phyloP scores from a whole-genome alignment of 2,329 filamentous ascomycete genomes.

The Fulvia fulva region DNA sequence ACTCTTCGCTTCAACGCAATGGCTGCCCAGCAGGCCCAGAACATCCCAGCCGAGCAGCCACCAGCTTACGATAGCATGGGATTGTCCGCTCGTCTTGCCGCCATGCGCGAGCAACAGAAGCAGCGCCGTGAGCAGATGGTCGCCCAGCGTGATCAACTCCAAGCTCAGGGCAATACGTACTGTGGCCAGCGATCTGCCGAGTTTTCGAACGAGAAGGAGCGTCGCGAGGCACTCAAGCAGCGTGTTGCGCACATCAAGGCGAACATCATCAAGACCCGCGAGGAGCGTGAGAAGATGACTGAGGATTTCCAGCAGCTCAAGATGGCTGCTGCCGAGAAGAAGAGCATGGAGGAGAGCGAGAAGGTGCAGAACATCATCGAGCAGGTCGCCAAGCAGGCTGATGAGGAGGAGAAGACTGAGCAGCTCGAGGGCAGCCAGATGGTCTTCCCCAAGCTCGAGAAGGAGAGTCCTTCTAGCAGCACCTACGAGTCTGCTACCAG shows the following conservation, averaged over 20 bases:
- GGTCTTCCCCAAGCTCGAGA: slow-evolving; percentile 96
- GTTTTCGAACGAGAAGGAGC: slow-evolving; percentile 19
- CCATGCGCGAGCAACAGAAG: slow-evolving; percentile 29
- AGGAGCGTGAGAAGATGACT: slow-evolving; percentile 27
- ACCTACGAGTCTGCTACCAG: slow-evolving; percentile 59
- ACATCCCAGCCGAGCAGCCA: slow-evolving; percentile 18
- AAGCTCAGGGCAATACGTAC: slow-evolving; percentile 10
- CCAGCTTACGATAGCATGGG: slow-evolving; percentile 21
- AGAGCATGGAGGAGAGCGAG: slow-evolving; percentile 25
- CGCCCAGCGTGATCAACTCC: slow-evolving; percentile 22
- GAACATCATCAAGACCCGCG: slow-evolving; percentile 30
- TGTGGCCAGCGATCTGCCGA: slow-evolving; percentile 5
- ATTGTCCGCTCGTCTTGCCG: slow-evolving; percentile 22
- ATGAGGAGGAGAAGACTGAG: slow-evolving; percentile 29
- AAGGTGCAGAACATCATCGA: slow-evolving; percentile 31
- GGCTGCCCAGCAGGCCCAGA: slow-evolving; percentile 3
- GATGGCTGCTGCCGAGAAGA: slow-evolving; percentile 27
- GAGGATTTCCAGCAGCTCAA: slow-evolving; percentile 27
- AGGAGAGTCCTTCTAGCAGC: slow-evolving; percentile 81
- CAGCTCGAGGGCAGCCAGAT: slow-evolving; percentile 59
- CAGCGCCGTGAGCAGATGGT: slow-evolving; percentile 36
- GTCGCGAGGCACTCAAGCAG: slow-evolving; percentile 29
- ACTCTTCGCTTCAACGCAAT: not conserved
- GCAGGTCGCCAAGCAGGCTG: slow-evolving; percentile 34
- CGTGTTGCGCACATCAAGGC: slow-evolving; percentile 32